phyloP scores from a whole-genome alignment of 2,329 filamentous ascomycete species.

The Bertia moriformis region DNA sequence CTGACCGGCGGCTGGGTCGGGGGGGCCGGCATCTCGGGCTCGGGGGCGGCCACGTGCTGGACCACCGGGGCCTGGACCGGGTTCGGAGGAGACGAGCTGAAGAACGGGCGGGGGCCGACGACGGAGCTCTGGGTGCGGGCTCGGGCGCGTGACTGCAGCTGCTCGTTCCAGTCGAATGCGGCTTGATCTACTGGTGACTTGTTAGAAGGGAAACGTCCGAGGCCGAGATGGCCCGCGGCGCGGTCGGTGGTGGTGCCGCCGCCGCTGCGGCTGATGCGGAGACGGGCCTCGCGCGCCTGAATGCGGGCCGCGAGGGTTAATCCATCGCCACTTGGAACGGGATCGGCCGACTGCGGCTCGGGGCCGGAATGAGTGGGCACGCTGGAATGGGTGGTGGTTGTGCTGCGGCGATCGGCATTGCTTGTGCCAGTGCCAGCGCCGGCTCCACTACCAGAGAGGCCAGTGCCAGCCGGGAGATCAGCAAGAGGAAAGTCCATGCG shows the following conservation, averaged over 20 bases:
- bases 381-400: not conserved
- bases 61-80: slow-evolving; percentile 13
- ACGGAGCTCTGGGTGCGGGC: slow-evolving; percentile 76
- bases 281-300: slow-evolving; percentile 7
- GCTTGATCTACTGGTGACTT: slow-evolving; percentile 78
- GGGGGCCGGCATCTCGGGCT: slow-evolving; percentile 50
- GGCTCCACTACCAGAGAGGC: no score
- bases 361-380: slow-evolving; percentile 19
- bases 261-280: slow-evolving; percentile 8
- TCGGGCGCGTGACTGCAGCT: slow-evolving; percentile 78
- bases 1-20: slow-evolving; percentile 33
- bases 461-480: no score
- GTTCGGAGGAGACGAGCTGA: slow-evolving; percentile 33
- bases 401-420: no score
- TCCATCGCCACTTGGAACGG: not conserved
- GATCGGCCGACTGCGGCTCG: no score
- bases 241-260: slow-evolving; percentile 43
- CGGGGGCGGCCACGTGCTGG: slow-evolving; percentile 48
- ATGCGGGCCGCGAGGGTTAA: slow-evolving; percentile 5
- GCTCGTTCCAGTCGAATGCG: slow-evolving; percentile 85
- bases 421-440: no score
- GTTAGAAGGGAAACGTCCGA: no score
- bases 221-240: no score
- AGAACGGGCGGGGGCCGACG: slow-evolving; percentile 37
- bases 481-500: no score